A percentile compares a stretch with the other conserved stretches of the same genome.
Evolutionary conservation across 2,329 filamentous ascomycete genomes (phyloP).

Genomic region (Xylariales sp.): DNA sequence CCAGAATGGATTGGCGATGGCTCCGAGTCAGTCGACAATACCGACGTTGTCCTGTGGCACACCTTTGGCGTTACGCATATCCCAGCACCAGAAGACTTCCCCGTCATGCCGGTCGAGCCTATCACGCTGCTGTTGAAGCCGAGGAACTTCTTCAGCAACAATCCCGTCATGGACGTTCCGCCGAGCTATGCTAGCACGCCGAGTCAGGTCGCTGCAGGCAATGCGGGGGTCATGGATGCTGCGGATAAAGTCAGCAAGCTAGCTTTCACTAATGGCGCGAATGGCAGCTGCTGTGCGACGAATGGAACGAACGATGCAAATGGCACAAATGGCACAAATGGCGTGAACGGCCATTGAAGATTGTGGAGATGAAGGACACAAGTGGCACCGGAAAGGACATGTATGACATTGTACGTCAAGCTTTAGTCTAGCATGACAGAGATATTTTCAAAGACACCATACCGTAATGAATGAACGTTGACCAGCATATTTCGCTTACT

Average conservation of each 20-base stretch:
- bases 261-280: constrained; percentile 16
- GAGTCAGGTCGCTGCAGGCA: constrained; percentile 45
- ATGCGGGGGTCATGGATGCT: constrained; percentile 26
- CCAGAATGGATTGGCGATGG: constrained; percentile 75
- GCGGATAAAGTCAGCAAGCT: constrained; percentile 25
- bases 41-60: constrained; percentile 87
- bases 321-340: too few relatives aligned
- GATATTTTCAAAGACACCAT: too few relatives aligned
- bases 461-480: too few relatives aligned
- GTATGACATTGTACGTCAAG: too few relatives aligned
- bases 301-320: too few relatives aligned
- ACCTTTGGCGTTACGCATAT: constrained; percentile 91
- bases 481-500: too few relatives aligned
- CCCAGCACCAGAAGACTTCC: constrained; percentile 85
- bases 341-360: too few relatives aligned
- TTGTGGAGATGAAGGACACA: too few relatives aligned
- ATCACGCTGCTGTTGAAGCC: constrained; percentile 77
- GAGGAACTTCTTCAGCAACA: constrained; percentile 75
- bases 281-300: constrained; percentile 11
- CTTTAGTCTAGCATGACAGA: too few relatives aligned
- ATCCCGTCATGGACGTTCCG: constrained; percentile 76
- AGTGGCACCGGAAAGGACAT: too few relatives aligned
- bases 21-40: constrained; percentile 66
- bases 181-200: constrained; percentile 71
- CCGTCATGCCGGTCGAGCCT: constrained; percentile 83